Percentiles rank a stretch among this genome's conserved stretches.
Evolutionary conservation across 2,329 filamentous ascomycete species (phyloP).

Genomic region (Chrysosporium queenslandicum): DNA sequence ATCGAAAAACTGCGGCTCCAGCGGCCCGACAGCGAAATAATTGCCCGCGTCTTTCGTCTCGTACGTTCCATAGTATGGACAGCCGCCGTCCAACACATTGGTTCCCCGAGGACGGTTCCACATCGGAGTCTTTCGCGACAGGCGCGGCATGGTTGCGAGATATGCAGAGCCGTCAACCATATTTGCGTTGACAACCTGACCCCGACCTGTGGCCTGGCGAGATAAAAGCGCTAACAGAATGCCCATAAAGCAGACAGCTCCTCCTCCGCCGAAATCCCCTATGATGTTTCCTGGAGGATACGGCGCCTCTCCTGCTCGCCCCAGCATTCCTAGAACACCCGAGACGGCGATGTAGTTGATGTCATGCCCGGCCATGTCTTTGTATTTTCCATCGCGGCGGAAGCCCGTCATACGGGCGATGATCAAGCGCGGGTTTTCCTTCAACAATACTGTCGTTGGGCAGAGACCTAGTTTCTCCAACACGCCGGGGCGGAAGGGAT

Average conservation of each 20-base stretch:
- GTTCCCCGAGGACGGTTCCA: constrained; percentile 58
- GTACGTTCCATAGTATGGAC: constrained; percentile 84
- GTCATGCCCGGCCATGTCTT: constrained; percentile 82
- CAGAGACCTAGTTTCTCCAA: constrained; percentile 74
- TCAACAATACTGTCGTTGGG: constrained; percentile 54
- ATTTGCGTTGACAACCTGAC: constrained; percentile 88
- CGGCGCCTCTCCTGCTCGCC: constrained; percentile 58
- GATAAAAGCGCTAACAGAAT: constrained; percentile 69
- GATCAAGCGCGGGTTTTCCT: constrained; percentile 63
- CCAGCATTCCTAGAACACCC: constrained; percentile 67
- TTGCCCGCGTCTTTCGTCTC: constrained; percentile 62
- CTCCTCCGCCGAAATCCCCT: constrained; percentile 85
- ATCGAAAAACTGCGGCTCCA: constrained; percentile 78
- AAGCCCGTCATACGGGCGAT: constrained; percentile 86
- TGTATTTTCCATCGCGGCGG: constrained; percentile 74
- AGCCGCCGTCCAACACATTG: constrained; percentile 74
- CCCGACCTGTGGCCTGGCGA: constrained; percentile 53
- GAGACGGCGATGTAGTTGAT: constrained; percentile 93
- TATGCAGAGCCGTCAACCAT: constrained; percentile 89
- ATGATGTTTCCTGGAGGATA: constrained; percentile 74
- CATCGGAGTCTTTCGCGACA: constrained; percentile 52
- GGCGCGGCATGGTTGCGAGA: constrained; percentile 65
- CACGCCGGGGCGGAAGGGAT: constrained; percentile 85
- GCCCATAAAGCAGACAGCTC: constrained; percentile 69
- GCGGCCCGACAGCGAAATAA: constrained; percentile 78